Evolutionary conservation across 352 stramenopile genomes (phyloP).

Genomic region (Globisporangium megalacanthum): DNA sequence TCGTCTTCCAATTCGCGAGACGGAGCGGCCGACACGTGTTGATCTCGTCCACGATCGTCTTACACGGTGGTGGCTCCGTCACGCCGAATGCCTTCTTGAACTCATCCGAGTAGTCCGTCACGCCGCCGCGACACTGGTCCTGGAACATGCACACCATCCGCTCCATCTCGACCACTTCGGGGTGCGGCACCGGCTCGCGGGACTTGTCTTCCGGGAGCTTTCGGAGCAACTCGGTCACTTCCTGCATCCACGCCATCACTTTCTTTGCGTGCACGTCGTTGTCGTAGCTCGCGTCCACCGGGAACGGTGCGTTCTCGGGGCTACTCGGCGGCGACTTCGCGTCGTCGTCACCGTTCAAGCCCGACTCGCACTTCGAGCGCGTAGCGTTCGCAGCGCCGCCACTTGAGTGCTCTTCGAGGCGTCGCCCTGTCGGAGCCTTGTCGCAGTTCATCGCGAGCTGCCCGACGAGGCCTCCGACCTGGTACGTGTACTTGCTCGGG

Average conservation of each 20-base stretch:
- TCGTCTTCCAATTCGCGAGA: not conserved
- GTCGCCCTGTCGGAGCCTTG: slow-evolving; percentile 3
- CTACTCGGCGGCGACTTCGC: not conserved
- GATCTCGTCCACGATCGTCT: slow-evolving; percentile 40
- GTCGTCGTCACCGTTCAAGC: not conserved
- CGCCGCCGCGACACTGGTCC: slow-evolving; percentile 41
- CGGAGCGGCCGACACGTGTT: not conserved
- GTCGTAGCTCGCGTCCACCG: not conserved
- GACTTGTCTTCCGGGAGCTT: slow-evolving; percentile 3
- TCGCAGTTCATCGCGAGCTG: slow-evolving; percentile 13
- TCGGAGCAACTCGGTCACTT: not conserved
- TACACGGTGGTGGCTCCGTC: slow-evolving; percentile 28
- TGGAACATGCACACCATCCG: slow-evolving; percentile 38
- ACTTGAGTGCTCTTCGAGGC: slow-evolving; percentile 1
- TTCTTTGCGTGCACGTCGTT: not conserved
- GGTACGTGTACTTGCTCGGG: slow-evolving; percentile 16
- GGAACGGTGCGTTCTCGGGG: not conserved
- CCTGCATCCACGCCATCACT: not conserved
- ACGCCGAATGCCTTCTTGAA: slow-evolving; percentile 44
- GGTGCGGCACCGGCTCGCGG: not conserved
- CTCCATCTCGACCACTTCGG: slow-evolving; percentile 3
- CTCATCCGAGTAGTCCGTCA: slow-evolving; percentile 27
- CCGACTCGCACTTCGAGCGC: not conserved
- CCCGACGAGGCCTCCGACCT: slow-evolving; percentile 17
- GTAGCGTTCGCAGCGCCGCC: not conserved